These are phyloP conservation scores for Phytophthora capsici DNA, from an alignment of 352 stramenopile species.

Conservation along the genomic window DNA sequence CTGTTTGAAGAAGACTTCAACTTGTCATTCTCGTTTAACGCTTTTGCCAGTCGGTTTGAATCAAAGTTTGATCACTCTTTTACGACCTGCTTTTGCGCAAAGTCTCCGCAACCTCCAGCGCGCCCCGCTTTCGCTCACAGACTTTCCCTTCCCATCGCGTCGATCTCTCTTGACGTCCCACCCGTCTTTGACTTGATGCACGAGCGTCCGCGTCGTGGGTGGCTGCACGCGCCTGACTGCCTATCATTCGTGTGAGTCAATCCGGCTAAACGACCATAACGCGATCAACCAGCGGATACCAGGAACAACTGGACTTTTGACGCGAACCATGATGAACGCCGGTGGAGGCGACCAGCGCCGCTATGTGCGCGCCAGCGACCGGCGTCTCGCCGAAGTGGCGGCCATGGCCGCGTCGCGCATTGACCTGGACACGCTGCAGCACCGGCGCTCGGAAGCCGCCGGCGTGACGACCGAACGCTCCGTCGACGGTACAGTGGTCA, in stretches of 20 bases:
- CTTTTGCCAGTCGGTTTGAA: conserved; percentile 5
- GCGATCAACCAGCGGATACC: neutral
- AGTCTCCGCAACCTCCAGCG: conserved; percentile 13
- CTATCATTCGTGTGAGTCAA: conserved; percentile 18
- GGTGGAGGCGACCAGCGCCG: conserved; percentile 30
- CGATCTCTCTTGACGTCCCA: conserved; percentile 29
- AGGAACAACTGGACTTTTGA: conserved; percentile 17
- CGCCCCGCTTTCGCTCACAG: conserved; percentile 11
- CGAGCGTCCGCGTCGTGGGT: neutral
- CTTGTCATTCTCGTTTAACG: conserved; percentile 2
- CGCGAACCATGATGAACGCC: conserved; percentile 15
- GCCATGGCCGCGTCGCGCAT: conserved; percentile 32
- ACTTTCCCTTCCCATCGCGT: conserved; percentile 36
- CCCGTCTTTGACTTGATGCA: neutral
- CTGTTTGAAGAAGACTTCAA: neutral
- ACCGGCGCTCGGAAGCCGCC: conserved; percentile 25
- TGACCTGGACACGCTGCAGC: conserved; percentile 32
- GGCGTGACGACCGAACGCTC: conserved; percentile 35
- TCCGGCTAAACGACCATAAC: conserved; percentile 16
- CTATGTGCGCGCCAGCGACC: conserved; percentile 55
- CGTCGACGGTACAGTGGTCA: conserved; percentile 38
- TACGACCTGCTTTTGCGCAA: neutral
- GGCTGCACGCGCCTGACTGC: conserved; percentile 13
- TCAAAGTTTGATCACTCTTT: too few species aligned
- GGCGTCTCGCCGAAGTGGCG: conserved; percentile 46